phyloP scores from a whole-genome alignment of 1,284 basidiomycete genomes.

The Ceratobasidium sp. region DNA sequence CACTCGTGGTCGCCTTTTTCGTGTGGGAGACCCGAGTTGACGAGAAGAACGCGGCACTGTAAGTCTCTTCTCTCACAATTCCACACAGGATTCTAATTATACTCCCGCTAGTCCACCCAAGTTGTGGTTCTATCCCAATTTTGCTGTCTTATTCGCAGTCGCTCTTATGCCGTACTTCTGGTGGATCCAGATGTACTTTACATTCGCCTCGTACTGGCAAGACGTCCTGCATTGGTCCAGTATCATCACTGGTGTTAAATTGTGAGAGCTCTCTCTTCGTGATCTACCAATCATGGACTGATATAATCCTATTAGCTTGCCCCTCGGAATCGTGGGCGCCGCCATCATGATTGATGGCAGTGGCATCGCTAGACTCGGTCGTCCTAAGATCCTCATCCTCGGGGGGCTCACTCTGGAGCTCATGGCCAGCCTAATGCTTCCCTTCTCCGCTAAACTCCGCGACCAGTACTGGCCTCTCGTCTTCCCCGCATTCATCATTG shows the following conservation, averaged over 20 bases:
- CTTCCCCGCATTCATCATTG: slow-evolving; percentile 64
- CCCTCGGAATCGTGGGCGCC: slow-evolving; percentile 50
- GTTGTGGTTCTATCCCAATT: slow-evolving; percentile 27
- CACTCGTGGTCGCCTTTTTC: slow-evolving; percentile 56
- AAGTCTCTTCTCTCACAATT: slow-evolving; percentile 43
- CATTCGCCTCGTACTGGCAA: too few species aligned
- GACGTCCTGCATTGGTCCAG: slow-evolving; percentile 19
- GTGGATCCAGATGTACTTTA: too few species aligned
- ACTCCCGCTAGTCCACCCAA: slow-evolving; percentile 56
- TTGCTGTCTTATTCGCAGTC: too few species aligned
- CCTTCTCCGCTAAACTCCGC: slow-evolving; percentile 58
- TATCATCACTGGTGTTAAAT: slow-evolving; percentile 43
- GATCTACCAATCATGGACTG: background rate
- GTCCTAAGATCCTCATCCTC: slow-evolving; percentile 65
- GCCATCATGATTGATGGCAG: slow-evolving; percentile 60
- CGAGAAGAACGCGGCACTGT: slow-evolving; percentile 60
- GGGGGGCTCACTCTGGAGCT: slow-evolving; percentile 60
- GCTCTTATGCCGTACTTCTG: too few species aligned
- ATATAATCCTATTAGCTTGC: background rate
- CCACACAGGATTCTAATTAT: background rate
- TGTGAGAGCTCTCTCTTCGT: background rate
- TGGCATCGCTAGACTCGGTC: slow-evolving; percentile 58
- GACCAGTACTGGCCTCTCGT: slow-evolving; percentile 64
- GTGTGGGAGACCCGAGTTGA: slow-evolving; percentile 62
- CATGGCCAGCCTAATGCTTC: slow-evolving; percentile 62